phyloP scores from a whole-genome alignment of 208 protist genomes.

The Crithidia thermophila region DNA sequence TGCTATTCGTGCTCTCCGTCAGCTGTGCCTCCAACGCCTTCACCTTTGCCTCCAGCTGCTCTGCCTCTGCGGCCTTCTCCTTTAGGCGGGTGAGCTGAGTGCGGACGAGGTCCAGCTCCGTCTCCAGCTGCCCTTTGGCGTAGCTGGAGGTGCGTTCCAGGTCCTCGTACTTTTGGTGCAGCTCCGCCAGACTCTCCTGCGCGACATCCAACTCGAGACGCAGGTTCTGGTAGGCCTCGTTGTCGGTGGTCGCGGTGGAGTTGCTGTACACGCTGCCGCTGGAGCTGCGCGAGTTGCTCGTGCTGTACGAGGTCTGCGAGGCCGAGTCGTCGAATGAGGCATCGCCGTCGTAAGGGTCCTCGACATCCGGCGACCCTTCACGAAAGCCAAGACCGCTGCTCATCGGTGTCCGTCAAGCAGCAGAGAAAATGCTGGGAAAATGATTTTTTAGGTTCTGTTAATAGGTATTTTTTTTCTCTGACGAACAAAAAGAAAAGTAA shows the following conservation, averaged over 20 bases:
- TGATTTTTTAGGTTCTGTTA: neutral
- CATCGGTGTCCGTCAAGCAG: too few relatives aligned
- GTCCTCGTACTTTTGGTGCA: constrained; percentile 35
- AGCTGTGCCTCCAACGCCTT: constrained; percentile 6
- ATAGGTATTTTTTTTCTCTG: neutral
- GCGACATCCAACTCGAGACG: constrained; percentile 31
- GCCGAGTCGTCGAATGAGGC: constrained; percentile 27
- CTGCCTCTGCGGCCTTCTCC: neutral
- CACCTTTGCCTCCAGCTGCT: constrained; percentile 1
- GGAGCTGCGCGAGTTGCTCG: constrained; percentile 29
- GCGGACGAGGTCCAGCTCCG: constrained; percentile 19
- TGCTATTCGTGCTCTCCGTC: neutral
- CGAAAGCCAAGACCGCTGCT: constrained; percentile 18
- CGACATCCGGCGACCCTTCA: constrained; percentile 21
- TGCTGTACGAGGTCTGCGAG: constrained; percentile 39
- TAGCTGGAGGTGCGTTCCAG: constrained; percentile 35
- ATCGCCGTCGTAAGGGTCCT: constrained; percentile 20
- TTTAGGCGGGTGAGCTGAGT: constrained; percentile 8
- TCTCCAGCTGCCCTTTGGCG: constrained; percentile 24
- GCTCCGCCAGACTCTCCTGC: constrained; percentile 26
- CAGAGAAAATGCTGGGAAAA: too few relatives aligned
- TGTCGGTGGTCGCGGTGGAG: constrained; percentile 29
- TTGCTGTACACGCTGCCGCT: constrained; percentile 31
- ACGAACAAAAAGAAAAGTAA: neutral
- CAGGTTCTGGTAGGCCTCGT: constrained; percentile 34